Evolutionary conservation across 495 filamentous ascomycete genomes (phyloP), one percentile per base, ranked within the genome.

Genomic region (Aspergillus steynii): DNA sequence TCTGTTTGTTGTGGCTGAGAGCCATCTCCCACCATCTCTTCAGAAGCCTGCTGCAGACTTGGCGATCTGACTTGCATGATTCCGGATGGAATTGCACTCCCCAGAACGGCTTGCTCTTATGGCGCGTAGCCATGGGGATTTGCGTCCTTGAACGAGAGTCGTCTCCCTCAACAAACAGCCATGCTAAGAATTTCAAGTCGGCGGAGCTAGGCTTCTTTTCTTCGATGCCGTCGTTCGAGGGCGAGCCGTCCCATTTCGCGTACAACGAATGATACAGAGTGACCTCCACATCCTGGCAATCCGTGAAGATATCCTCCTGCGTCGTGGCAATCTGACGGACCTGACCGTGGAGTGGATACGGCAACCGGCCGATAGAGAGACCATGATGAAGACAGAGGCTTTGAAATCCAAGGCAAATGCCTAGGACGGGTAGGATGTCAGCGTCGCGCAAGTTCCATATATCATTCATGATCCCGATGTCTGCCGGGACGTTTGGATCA

Each of bases 31-130:
- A 97, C 91, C 93, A 99, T 62, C 90, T 91, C 50, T 73, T 66
- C 29, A 97, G 80, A 32, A 97, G 77, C 42, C 76, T 71, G 29
- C 79, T 82, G 32, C 91, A 90, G 32, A 85, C 83, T n/a, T 77
- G 65, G 53, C 85, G 85, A 4, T 81, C 72, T 12, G 95, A 96
- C 68, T 94, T 97, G 63, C 96, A 88, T 0, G 91, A 96, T 71
- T 99, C 95, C 0, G 94, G 93, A 68, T 99, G 95, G 70, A 94
- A 98, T 67, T 99, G 95, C 37, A 99, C 77, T 0, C 88, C 95
- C 87, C 88, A 96, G 64, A 94, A 96, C 5, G 95, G 95, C 65
- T 87, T 91, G 2, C 64, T 60, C 29, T 52, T 73, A 69, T 97
- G 93, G 53, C 76, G 83, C 25, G 88, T 86, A 3, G 83, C 91